Conservation (phyloP, 345 rosid genomes). For the Viola odorata region DNA sequence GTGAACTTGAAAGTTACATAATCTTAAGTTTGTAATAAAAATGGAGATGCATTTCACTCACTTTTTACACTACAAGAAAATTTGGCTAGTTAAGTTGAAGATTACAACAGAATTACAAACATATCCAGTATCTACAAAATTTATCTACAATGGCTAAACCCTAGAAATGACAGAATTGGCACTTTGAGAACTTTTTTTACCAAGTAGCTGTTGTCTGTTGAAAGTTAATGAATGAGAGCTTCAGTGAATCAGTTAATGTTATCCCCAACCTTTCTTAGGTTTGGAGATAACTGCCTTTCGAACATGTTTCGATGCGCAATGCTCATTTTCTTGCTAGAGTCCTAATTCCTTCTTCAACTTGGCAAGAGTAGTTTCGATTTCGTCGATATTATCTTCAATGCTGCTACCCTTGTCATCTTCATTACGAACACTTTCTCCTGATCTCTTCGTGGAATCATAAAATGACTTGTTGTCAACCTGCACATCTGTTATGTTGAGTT, state of each 20-base stretch:
- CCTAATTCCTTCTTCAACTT: constrained; percentile 82
- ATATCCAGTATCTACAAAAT: not conserved
- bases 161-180: too few species aligned
- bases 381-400: constrained; percentile 70
- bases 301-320: too few species aligned
- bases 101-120: too few species aligned
- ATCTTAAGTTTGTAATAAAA: too few species aligned
- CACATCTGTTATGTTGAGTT: constrained; percentile 61
- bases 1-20: too few species aligned
- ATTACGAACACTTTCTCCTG: constrained; percentile 20
- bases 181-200: not conserved
- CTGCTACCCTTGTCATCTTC: constrained; percentile 40
- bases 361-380: constrained; percentile 86
- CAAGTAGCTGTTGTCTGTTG: too few species aligned
- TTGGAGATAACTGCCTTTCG: too few species aligned
- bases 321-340: constrained; percentile 29
- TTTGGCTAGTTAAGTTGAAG: not conserved
- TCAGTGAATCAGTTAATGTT: too few species aligned
- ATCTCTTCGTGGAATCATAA: constrained; percentile 20
- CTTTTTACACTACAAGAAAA: not conserved
- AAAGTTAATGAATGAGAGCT: too few species aligned
- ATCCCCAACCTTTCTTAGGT: too few species aligned
- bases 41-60: too few species aligned
- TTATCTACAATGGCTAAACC: not conserved
- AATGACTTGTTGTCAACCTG: constrained; percentile 27